Percentiles rank a stretch among this genome's conserved stretches.
Evolutionary conservation across 208 protist genomes (phyloP).

Genomic region (Willaertia magna): DNA sequence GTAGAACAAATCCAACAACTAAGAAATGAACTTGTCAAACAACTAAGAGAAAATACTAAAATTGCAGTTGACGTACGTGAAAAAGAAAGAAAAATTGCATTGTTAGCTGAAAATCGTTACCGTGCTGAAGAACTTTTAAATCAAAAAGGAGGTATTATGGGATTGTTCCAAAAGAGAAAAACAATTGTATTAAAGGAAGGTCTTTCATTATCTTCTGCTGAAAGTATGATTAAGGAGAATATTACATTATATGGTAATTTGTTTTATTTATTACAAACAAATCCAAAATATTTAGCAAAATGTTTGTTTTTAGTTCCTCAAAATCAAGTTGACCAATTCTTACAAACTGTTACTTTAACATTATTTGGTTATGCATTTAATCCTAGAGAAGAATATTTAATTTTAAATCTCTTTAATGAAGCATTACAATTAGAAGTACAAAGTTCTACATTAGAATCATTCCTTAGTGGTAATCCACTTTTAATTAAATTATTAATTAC

Average conservation of each 20-base stretch:
- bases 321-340: constrained; percentile 36
- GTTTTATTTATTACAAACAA: constrained; percentile 55
- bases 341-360: constrained; percentile 46
- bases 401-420: constrained; percentile 44
- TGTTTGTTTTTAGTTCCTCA: constrained; percentile 28
- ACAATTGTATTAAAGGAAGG: neutral
- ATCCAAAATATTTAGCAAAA: constrained; percentile 49
- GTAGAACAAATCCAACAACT: constrained; percentile 35
- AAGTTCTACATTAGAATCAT: constrained; percentile 23
- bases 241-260: constrained; percentile 37
- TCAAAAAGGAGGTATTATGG: constrained; percentile 24
- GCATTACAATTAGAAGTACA: constrained; percentile 44
- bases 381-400: constrained; percentile 48
- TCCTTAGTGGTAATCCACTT: constrained; percentile 35
- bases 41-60: constrained; percentile 38
- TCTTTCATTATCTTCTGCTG: neutral
- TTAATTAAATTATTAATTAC: constrained; percentile 48
- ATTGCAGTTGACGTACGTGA: constrained; percentile 37
- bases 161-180: neutral
- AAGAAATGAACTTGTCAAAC: constrained; percentile 37
- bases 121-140: constrained; percentile 33
- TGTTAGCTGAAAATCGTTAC: constrained; percentile 46
- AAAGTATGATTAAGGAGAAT: neutral
- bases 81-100: constrained; percentile 48
- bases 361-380: constrained; percentile 50